These are phyloP conservation scores for Kazachstania kunashirensis DNA, from an alignment of 805 yeast species.

Conservation along the genomic window DNA sequence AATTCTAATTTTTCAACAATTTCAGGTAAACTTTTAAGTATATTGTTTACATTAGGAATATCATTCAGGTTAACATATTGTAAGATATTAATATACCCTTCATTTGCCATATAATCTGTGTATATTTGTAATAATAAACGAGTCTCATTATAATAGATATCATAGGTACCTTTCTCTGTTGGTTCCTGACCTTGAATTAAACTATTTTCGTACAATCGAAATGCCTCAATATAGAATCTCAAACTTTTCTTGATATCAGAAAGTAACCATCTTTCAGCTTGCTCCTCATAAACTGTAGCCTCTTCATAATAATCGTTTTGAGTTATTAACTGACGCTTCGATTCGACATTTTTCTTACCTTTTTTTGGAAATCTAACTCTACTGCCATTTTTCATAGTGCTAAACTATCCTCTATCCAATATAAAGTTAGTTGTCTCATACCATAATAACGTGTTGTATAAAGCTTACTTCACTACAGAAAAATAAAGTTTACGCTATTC, in stretches of 20 bases:
- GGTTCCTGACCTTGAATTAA: constrained; percentile 18
- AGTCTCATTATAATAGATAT: constrained; percentile 25
- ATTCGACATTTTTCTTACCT: constrained; percentile 7
- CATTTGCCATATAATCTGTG: constrained; percentile 23
- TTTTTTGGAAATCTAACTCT: constrained; percentile 7
- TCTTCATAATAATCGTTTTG: constrained; percentile 28
- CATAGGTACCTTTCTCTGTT: constrained; percentile 29
- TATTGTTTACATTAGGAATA: constrained; percentile 9
- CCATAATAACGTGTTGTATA: too few species aligned
- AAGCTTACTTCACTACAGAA: too few species aligned
- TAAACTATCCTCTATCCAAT: too few species aligned
- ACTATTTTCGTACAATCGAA: constrained; percentile 28
- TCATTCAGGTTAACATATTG: constrained; percentile 23
- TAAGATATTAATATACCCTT: constrained; percentile 25
- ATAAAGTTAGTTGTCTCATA: too few species aligned
- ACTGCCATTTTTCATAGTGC: too few species aligned
- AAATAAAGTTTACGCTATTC: too few species aligned
- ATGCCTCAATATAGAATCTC: constrained; percentile 21
- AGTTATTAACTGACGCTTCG: constrained; percentile 10
- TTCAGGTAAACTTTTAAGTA: constrained; percentile 11
- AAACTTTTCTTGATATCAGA: constrained; percentile 27
- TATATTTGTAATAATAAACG: constrained; percentile 24
- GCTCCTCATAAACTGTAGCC: constrained; percentile 26
- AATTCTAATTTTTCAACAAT: constrained; percentile 19
- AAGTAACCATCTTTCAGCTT: constrained; percentile 30